Base-by-base conservation (phyloP, 164 flowering plant genomes). In the Houttuynia cordata region DNA sequence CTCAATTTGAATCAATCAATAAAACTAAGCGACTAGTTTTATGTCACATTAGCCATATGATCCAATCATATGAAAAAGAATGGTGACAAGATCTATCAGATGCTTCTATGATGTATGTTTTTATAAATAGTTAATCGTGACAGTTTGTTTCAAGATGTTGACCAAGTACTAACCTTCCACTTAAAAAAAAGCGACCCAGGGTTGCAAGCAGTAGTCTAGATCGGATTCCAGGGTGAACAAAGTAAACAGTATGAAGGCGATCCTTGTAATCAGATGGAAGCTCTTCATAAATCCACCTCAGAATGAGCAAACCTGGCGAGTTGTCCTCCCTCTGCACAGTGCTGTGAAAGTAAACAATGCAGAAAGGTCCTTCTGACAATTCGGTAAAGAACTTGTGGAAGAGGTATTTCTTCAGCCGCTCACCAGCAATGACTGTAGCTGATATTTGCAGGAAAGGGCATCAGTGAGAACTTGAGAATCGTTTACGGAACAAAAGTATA, bases 231-330 rank as follows among this genome's bases (percentile, higher is more conserved):
- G 96, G 98, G 68, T 93, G 98, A 52, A 93, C 53, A 52, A 93
- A 93, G 75, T 93, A 93, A 10, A 93, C 74, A 61, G 75, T 62
- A 62, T 80, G 91, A 70, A 93, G 86, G 79, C 97, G 83, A 12
- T 86, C 88, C 73, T 88, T 93, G 68, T 61, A 61, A 21, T 74
- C 79, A 13, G 79, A 24, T 1, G 96, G 84, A 62, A 93, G 87
- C 8, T 81, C 92, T 79, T 90, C 98, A 66, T 93, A 93, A 54
- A 93, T 88, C 96, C 96, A 93, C 74, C 97, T 80, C 79, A 93
- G 68, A 67, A 86, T 79, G 53, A 90, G 74, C 30, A 93, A 7
- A 6, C 98, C 98, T 22, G 98, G 98, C 40, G 78, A 84, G 62
- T 93, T 93, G 41, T 90, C 97, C 57, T 86, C 92, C 71, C 79